phyloP scores from a whole-genome alignment of 2,329 filamentous ascomycete genomes.

The Nothophoma quercina region DNA sequence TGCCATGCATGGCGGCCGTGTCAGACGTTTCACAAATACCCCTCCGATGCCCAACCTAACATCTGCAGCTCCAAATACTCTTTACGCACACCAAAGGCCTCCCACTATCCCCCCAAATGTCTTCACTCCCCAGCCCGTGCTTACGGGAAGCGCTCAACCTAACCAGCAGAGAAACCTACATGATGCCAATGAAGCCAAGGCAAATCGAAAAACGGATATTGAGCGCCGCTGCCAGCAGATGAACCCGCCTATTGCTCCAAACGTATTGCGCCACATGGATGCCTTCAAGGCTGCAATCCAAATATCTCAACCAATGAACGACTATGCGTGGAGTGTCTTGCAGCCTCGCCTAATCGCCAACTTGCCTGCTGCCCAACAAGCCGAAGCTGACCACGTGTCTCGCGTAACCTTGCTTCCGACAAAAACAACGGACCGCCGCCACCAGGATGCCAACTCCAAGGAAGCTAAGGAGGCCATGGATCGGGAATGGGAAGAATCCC shows the following conservation, averaged over 20 bases:
- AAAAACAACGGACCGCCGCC: conserved; percentile 56
- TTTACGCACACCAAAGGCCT: conserved; percentile 41
- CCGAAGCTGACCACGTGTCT: conserved; percentile 60
- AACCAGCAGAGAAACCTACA: conserved; percentile 62
- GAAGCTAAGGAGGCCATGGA: conserved; percentile 68
- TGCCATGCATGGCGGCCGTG: conserved; percentile 21
- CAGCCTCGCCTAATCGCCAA: conserved; percentile 73
- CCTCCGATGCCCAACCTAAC: conserved; percentile 40
- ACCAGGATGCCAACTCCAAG: conserved; percentile 58
- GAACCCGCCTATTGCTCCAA: conserved; percentile 69
- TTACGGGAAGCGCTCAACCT: conserved; percentile 33
- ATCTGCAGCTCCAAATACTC: conserved; percentile 37
- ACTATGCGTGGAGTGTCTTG: conserved; percentile 73
- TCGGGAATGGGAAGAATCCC: conserved; percentile 73
- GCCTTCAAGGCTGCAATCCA: conserved; percentile 78
- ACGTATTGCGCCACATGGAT: conserved; percentile 72
- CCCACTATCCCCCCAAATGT: conserved; percentile 44
- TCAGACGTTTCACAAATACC: conserved; percentile 28
- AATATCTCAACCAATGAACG: conserved; percentile 71
- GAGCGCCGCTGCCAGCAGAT: conserved; percentile 72
- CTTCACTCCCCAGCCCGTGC: conserved; percentile 40
- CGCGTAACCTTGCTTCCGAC: conserved; percentile 54
- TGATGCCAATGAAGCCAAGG: conserved; percentile 70
- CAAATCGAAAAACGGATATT: conserved; percentile 72
- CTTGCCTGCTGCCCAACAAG: conserved; percentile 68